Conservation (phyloP, 2,329 filamentous ascomycete species). For the Phyllosticta citrichinensis region DNA sequence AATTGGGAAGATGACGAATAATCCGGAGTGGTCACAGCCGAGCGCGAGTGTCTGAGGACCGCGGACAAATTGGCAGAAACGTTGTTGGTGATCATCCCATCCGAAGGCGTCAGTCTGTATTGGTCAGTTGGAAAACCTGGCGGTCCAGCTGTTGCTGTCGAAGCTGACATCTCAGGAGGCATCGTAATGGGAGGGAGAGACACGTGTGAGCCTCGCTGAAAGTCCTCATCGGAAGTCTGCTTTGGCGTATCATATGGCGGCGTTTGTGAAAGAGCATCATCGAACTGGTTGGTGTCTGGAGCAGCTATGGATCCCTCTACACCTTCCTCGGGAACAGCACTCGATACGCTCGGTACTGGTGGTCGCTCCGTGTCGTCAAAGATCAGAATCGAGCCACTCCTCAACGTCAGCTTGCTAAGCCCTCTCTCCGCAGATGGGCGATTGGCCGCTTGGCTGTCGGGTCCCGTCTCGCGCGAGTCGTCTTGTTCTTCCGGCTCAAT, state of each 20-base stretch:
- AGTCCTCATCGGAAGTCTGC: background rate
- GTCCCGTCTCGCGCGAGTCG: background rate
- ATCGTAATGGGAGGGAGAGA: slow-evolving; percentile 9
- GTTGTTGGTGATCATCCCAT: background rate
- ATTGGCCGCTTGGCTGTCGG: background rate
- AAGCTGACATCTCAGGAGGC: background rate
- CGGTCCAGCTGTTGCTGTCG: background rate
- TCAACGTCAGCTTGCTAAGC: slow-evolving; percentile 55
- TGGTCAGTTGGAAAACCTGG: background rate
- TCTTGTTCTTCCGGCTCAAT: background rate
- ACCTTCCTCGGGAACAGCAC: slow-evolving; percentile 25
- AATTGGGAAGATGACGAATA: slow-evolving; percentile 29
- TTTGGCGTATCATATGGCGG: background rate
- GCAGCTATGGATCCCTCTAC: background rate
- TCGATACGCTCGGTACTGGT: slow-evolving; percentile 44
- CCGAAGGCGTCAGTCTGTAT: background rate
- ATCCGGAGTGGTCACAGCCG: slow-evolving; percentile 19
- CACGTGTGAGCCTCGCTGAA: background rate
- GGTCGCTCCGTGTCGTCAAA: slow-evolving; percentile 58
- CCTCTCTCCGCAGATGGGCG: slow-evolving; percentile 2
- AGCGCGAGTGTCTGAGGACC: slow-evolving; percentile 23
- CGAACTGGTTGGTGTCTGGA: slow-evolving; percentile 1
- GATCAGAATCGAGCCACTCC: slow-evolving; percentile 87
- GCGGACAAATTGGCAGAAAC: background rate
- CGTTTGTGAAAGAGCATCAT: slow-evolving; percentile 2